Evolutionary conservation across 164 flowering plant genomes (phyloP).

Genomic region (Chloranthus sessilifolius): DNA sequence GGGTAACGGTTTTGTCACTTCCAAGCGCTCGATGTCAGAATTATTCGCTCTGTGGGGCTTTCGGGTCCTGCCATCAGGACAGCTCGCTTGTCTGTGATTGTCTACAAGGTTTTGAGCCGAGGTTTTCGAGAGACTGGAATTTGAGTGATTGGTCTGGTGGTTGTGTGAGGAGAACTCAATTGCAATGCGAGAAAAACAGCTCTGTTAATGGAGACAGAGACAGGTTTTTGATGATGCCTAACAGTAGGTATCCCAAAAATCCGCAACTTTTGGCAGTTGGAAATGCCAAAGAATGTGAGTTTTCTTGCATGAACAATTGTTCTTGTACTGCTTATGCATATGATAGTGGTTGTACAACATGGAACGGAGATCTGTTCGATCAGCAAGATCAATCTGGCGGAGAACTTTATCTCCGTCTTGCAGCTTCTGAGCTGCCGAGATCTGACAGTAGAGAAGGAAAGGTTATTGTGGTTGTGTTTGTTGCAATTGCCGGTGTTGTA

Average conservation of each 20-base stretch:
- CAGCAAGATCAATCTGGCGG: background rate
- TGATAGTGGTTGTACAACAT: conserved; percentile 6
- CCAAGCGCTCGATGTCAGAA: conserved; percentile 14
- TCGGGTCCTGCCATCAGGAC: conserved; percentile 14
- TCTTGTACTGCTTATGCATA: conserved; percentile 16
- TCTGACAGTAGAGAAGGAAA: background rate
- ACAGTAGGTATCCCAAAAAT: conserved; percentile 1
- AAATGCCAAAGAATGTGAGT: conserved; percentile 9
- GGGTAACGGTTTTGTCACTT: conserved; percentile 22
- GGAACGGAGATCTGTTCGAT: conserved; percentile 13
- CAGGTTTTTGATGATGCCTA: background rate
- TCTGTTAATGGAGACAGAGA: background rate
- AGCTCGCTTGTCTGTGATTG: conserved; percentile 13
- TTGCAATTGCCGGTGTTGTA: conserved; percentile 17
- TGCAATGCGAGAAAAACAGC: conserved; percentile 12
- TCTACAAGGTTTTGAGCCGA: conserved; percentile 15
- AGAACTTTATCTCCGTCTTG: background rate
- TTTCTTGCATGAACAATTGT: conserved; percentile 14
- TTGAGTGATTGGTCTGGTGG: conserved; percentile 16
- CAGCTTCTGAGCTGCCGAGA: background rate
- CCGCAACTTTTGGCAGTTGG: background rate
- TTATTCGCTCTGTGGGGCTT: conserved; percentile 19
- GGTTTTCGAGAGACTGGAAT: conserved; percentile 8
- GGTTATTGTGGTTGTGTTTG: conserved; percentile 9
- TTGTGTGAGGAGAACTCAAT: conserved; percentile 14